phyloP scores from a whole-genome alignment of 768 basidiomycete species.

The Lanmaoa pseudosensibilis region DNA sequence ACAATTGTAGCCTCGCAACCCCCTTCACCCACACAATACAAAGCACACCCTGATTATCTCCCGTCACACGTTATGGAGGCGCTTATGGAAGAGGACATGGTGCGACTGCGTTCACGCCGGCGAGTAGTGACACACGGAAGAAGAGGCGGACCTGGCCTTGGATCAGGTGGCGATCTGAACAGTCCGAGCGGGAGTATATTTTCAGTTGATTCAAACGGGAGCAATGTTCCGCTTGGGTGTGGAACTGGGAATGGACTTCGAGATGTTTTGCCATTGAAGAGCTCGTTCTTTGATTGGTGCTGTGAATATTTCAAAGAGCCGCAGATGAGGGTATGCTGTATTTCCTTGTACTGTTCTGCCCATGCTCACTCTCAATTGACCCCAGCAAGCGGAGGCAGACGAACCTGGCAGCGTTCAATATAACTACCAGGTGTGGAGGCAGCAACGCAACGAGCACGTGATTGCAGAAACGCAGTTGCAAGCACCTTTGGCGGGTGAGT shows the following conservation, averaged over 20 bases:
- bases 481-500: conserved; percentile 72
- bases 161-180: conserved; percentile 44
- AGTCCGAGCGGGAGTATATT: conserved; percentile 79
- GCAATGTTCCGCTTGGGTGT: conserved; percentile 70
- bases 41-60: conserved; percentile 51
- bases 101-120: conserved; percentile 74
- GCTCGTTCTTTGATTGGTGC: conserved; percentile 94
- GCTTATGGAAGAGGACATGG: conserved; percentile 93
- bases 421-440: conserved; percentile 94
- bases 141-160: conserved; percentile 40
- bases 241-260: conserved; percentile 81
- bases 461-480: conserved; percentile 67
- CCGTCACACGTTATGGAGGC: conserved; percentile 85
- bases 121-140: conserved; percentile 41
- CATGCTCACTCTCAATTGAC: conserved; percentile 13
- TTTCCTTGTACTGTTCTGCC: background rate
- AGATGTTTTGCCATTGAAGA: conserved; percentile 87
- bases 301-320: conserved; percentile 97
- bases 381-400: conserved; percentile 88
- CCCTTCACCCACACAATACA: conserved; percentile 35
- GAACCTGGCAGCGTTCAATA: conserved; percentile 94
- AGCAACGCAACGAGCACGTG: conserved; percentile 84
- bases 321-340: conserved; percentile 85
- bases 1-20: conserved; percentile 28
- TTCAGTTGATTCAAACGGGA: conserved; percentile 69